Evolutionary conservation across 148 eudicot genomes (phyloP), one percentile per base, ranked within the genome.

Genomic region (Talinum fruticosum): DNA sequence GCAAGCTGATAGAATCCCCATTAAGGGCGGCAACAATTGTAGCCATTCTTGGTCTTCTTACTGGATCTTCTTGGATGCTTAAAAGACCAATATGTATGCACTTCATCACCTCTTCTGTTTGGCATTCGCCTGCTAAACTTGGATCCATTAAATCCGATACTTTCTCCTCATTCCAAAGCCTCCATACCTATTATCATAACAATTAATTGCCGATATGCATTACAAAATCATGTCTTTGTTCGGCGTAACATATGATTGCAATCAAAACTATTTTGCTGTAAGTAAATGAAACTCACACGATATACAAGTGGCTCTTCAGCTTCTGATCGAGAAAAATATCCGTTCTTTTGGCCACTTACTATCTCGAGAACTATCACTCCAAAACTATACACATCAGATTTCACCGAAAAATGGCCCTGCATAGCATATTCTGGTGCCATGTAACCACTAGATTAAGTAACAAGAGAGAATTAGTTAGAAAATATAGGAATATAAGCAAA

Each of bases 341-440:
- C 29, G 47, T 72, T 72, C 75, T 29, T 72, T 49, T 72, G 75
- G 18, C 75, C n/a, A n/a, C n/a, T n/a, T n/a, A n/a, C n/a, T n/a
- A n/a, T n/a, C n/a, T n/a, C n/a, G n/a, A n/a, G n/a, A 19, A 84
- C 53, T 69, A 90, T 79, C 8, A 88, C 84, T 10, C 88, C 93
- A 13, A 84, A 88, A 76, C 93, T 88, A 53, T 75, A 87, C 8
- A 83, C 83, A 67, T 87, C 89, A 1, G 85, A 83, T 28, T 83
- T 85, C 2, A 75, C 71, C 0, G 87, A 87, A 28, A 83, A 85
- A 18, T 76, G 66, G 19, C 90, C 90, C n/a, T n/a, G n/a, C n/a
- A n/a, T n/a, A n/a, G n/a, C n/a, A n/a, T n/a, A n/a, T n/a, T n/a
- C n/a, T n/a, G 83, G 90, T 33, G 81, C 79, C 79, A 90, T 90